These are phyloP conservation scores for Blastomyces silverae DNA, from an alignment of 2,329 filamentous ascomycete species.

Conservation along the genomic window DNA sequence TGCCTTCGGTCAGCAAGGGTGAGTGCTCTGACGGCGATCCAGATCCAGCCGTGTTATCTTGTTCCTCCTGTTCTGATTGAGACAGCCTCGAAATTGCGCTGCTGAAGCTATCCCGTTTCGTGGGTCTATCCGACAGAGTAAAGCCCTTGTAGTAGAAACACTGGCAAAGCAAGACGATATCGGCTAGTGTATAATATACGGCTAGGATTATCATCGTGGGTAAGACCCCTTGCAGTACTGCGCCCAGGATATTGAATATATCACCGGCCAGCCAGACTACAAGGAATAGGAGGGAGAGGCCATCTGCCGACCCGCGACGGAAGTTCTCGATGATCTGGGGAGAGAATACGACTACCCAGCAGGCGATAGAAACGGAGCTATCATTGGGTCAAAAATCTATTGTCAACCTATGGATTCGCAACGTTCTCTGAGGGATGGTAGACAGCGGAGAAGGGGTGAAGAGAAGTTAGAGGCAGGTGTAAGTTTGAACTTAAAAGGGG, in stretches of 20 bases:
- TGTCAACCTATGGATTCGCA: background rate
- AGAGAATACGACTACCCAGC: constrained; percentile 96
- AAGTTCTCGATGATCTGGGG: constrained; percentile 97
- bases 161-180: constrained; percentile 78
- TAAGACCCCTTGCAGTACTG: constrained; percentile 80
- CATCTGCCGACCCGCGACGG: constrained; percentile 73
- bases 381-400: background rate
- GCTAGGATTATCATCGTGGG: constrained; percentile 96
- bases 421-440: background rate
- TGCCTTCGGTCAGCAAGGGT: constrained; percentile 21
- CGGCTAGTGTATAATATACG: constrained; percentile 86
- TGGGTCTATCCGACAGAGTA: constrained; percentile 29
- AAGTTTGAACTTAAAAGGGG: too few species aligned
- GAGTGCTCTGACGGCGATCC: constrained; percentile 22
- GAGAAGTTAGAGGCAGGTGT: background rate
- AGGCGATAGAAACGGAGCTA: constrained; percentile 91
- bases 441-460: background rate
- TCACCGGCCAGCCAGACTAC: constrained; percentile 89
- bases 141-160: constrained; percentile 96
- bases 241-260: constrained; percentile 94
- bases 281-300: constrained; percentile 83
- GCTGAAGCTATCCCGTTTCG: constrained; percentile 1
- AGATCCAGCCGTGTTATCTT: background rate
- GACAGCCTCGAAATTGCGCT: background rate
- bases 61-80: constrained; percentile 9